Base-by-base conservation (phyloP, 441 rosid species). In the Daphne laureola region DNA sequence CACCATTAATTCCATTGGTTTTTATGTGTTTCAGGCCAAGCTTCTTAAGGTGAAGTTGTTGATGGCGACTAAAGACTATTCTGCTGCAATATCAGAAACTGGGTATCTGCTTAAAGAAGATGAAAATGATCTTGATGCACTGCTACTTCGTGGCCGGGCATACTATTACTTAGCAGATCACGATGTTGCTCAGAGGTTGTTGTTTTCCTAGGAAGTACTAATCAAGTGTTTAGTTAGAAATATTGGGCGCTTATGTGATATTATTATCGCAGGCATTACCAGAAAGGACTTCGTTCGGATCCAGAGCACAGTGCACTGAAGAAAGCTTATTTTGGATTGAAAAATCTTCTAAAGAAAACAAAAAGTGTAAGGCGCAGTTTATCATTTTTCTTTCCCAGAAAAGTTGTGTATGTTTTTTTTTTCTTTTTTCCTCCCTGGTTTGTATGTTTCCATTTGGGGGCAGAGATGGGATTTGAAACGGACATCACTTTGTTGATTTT, bases 91-190 rank as follows among this genome's bases (percentile, higher is more conserved):
- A 26, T 81, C 97, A 40, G 99, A 93, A 67, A 44, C 82, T 56
- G 97, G 99, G 36, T 83, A 55, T 70, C 76, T 93, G 64, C 88
- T 93, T 25, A 90, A 87, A 68, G 95, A 85, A 78, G 86, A 90
- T 59, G 99, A 93, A 73, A 78, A 67, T 54, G 80, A 85, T 59
- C 77, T 90, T 16, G 99, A 90, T n/a, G 99, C 99, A 46, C 66
- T 90, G 25, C 81, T 93, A 58, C 87, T 85, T 50, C 95, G 99
- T 53, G 99, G 97, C 46, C 93, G 87, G 71, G 99, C 95, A 52
- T 93, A 90, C 70, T 93, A 93, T 66, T 93, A 90, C 81, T 75
- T 93, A 67, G 97, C 95, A 45, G 97, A 90, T 82, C 97, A 93
- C 55, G 97, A 93, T 64, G 84, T 93, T 69, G 99, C 97, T 46